Evolutionary conservation across 768 basidiomycete species (phyloP), one percentile per base, ranked within the genome.

Genomic region (Boletus pseudopeckii): DNA sequence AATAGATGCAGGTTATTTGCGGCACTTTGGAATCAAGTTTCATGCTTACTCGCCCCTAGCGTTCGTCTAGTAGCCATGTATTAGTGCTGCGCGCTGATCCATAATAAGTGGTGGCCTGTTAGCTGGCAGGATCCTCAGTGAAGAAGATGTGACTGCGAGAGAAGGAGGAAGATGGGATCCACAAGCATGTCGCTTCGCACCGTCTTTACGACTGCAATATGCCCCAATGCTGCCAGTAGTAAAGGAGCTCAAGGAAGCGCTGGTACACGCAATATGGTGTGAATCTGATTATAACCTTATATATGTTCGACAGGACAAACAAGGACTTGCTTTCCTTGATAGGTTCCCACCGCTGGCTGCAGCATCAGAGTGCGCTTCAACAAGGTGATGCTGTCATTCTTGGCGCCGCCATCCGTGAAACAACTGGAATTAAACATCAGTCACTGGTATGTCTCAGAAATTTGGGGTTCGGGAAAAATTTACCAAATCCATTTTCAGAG

Each of bases 11-110:
- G 56, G 18, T 64, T 76, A 33, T 61, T 62, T 78, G 14, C 64
- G 75, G 20, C 72, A 74, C 58, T 73, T 67, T 55, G 74, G 72
- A 28, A 72, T 77, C 57, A 64, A 67, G 33, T 75, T 77, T 64
- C 71, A 71, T 52, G 73, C 57, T 1, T 55, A 45, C 30, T 58
- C 57, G 11, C 54, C 62, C 11, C 33, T 62, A 18, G 56, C 52
- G 53, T 57, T 43, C 30, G 58, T 62, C 10, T 18, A 6, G 4
- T 14, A 3, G 37, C 9, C 9, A 5, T 11, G n/a, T 22, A 38
- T 8, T 26, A 24, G 33, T 9, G 39, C 36, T 26, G 40, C 5
- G 15, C 46, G 5, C 43, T 55, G 44, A 57, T 17, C 1, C n/a
- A 3, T 30, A 11, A 26, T 15, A 28, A 58, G 58, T 18, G 56